A percentile compares a stretch with the other conserved stretches of the same genome.
Evolutionary conservation across 192 early-diverging fungal species (phyloP).

Genomic region (Spizellomyces punctatus): DNA sequence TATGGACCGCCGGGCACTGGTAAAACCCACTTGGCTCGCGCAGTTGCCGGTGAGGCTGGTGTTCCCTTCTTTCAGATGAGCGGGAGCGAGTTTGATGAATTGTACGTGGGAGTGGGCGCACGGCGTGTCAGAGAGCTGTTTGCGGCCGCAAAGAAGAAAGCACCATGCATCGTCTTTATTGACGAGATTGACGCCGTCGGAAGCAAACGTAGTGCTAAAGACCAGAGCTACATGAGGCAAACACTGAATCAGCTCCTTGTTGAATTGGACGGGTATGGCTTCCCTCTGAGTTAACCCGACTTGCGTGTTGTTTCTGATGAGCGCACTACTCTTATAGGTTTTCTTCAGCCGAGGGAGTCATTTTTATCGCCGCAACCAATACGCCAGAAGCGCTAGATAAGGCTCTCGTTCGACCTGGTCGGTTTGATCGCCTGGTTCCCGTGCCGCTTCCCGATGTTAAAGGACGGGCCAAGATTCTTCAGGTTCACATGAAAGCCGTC

Average conservation of each 20-base stretch:
- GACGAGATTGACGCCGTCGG: slow-evolving; percentile 99
- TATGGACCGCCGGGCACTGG: slow-evolving; percentile 93
- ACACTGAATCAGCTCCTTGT: slow-evolving; percentile 98
- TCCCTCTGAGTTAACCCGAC: slow-evolving; percentile 4
- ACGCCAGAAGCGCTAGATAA: slow-evolving; percentile 97
- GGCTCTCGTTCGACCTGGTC: slow-evolving; percentile 93
- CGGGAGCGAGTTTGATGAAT: slow-evolving; percentile 98
- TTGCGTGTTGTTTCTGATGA: neutral
- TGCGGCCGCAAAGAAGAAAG: slow-evolving; percentile 57
- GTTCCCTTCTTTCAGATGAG: slow-evolving; percentile 99
- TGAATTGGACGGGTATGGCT: slow-evolving; percentile 85
- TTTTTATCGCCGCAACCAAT: slow-evolving; percentile 99
- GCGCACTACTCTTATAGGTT: slow-evolving; percentile 45
- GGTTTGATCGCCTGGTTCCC: slow-evolving; percentile 93
- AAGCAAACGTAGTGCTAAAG: slow-evolving; percentile 86
- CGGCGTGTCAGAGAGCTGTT: slow-evolving; percentile 84
- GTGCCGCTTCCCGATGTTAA: slow-evolving; percentile 97
- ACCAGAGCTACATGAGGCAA: slow-evolving; percentile 96
- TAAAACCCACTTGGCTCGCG: slow-evolving; percentile 95
- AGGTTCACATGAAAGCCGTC: slow-evolving; percentile 86
- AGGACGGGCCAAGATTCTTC: slow-evolving; percentile 89
- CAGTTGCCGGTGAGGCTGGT: slow-evolving; percentile 95
- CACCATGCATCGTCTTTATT: slow-evolving; percentile 85
- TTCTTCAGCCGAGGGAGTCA: slow-evolving; percentile 91
- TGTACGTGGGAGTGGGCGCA: slow-evolving; percentile 97